Evolutionary conservation across 2,329 filamentous ascomycete species (phyloP), one percentile per base, ranked within the genome.

Genomic region (Trichophyton simii): DNA sequence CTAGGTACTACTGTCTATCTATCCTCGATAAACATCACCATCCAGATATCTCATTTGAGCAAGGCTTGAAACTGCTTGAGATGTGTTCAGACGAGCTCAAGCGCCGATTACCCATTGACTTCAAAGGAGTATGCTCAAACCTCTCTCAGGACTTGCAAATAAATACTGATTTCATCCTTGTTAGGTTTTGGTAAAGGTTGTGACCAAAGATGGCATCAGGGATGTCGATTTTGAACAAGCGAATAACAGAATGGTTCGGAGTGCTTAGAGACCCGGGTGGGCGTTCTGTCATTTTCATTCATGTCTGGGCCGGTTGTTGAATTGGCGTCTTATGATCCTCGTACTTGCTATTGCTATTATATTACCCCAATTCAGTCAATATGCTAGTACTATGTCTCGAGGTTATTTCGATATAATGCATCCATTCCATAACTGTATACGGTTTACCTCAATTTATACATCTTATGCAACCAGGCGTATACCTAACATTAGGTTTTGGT

Each of bases 21-120:
- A 95, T 96, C 68, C 85, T 99, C 59, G 94, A 99, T 79, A 99
- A 99, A 81, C 94, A 99, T 75, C 94, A 99, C 75, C 89, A 96
- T 72, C 92, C 94, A 57, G 87, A 96, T 72, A 97, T 99, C 75
- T 83, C 83, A 64, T 85, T 94, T 60, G 91, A 88, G 65, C 84
- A 95, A 75, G 94, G 94, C 62, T 83, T 96, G 78, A 94, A 96
- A 81, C 85, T 99, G 65, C 80, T 99, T 70, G 87, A 84, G 69
- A 88, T 96, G 86, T 99, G 94, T 79, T 94, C 89, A 67, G 91
- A 97, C 75, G 94, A 99, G 81, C 79, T 99, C 73, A 96, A 96
- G 84, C 86, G 94, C 74, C 85, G 95, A 77, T 83, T 99, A 81
- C 94, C 94, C 63, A 91, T 99, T 72, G 94, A 99, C 75, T 99